phyloP scores from a whole-genome alignment of 768 basidiomycete species.

The Pseudohyphozyma bogoriensis region DNA sequence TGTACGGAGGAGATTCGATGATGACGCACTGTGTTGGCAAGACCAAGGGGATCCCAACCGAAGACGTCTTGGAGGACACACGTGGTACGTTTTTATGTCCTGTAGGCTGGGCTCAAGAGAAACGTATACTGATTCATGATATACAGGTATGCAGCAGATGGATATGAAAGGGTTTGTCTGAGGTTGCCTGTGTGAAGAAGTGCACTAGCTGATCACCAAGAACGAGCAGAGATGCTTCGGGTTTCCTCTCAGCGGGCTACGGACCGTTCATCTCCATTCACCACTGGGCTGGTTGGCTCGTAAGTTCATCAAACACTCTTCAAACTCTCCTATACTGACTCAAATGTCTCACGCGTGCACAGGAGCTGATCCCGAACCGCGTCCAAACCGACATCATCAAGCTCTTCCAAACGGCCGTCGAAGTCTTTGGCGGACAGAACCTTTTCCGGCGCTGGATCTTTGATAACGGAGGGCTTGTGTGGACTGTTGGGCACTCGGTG shows the following conservation, averaged over 20 bases:
- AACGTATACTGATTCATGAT: too few species aligned
- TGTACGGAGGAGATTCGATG: slow-evolving; percentile 23
- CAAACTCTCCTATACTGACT: too few species aligned
- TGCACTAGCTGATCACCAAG: too few species aligned
- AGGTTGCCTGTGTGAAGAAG: too few species aligned
- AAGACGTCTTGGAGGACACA: slow-evolving; percentile 12
- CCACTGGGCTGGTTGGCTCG: slow-evolving; percentile 28
- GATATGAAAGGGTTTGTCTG: too few species aligned
- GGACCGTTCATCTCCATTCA: background rate
- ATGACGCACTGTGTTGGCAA: slow-evolving; percentile 17
- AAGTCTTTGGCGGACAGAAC: slow-evolving; percentile 21
- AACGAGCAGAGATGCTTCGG: background rate
- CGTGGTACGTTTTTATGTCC: too few species aligned
- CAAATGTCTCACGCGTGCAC: too few species aligned
- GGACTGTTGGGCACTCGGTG: slow-evolving; percentile 16
- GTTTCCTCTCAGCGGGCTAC: background rate
- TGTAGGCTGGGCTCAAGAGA: too few species aligned
- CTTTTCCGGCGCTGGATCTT: slow-evolving; percentile 24
- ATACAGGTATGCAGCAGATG: slow-evolving; percentile 16
- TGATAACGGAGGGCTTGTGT: slow-evolving; percentile 12
- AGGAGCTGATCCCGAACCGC: slow-evolving; percentile 13
- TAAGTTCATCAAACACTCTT: too few species aligned
- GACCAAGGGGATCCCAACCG: slow-evolving; percentile 1
- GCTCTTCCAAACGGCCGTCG: slow-evolving; percentile 7
- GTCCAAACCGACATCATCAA: background rate